Conservation (phyloP, 1,284 basidiomycete species). For the Jaminaea rosea region DNA sequence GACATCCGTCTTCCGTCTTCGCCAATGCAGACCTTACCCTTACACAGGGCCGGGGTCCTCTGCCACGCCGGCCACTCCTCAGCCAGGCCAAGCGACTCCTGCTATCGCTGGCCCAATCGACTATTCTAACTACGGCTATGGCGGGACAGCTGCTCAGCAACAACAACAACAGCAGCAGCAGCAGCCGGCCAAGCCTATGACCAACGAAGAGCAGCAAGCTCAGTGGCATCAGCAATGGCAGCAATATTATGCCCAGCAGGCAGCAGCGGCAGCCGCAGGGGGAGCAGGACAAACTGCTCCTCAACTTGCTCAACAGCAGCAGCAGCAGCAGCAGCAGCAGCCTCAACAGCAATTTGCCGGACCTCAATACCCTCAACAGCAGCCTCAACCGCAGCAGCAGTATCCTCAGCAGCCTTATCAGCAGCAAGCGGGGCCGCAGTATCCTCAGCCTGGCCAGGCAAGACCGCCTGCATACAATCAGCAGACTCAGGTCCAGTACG, state of each 20-base stretch:
- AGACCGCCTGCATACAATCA: constrained; percentile 9
- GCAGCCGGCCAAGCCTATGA: no score
- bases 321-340: constrained; percentile 6
- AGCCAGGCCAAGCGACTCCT: not conserved
- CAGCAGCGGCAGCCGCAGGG: constrained; percentile 6
- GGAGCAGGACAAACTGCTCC: constrained; percentile 3
- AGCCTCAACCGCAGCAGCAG: constrained; percentile 15
- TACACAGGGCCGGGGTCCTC: constrained; percentile 3
- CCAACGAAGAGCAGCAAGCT: constrained; percentile 13
- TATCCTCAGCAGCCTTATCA: not conserved
- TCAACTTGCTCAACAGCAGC: constrained; percentile 2
- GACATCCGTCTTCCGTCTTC: not conserved
- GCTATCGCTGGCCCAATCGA: constrained; percentile 6
- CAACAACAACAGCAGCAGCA: no score
- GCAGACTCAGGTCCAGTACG: constrained; percentile 8
- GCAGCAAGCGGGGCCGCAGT: constrained; percentile 4
- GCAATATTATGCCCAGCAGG: constrained; percentile 22
- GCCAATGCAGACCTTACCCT: constrained; percentile 3
- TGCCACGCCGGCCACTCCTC: not conserved
- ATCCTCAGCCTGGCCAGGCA: not conserved
- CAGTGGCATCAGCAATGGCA: constrained; percentile 32
- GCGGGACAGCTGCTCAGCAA: constrained; percentile 5
- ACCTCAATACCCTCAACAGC: constrained; percentile 10
- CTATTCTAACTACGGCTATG: constrained; percentile 35
- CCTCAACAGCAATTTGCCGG: no score